These are phyloP conservation scores for Jaltomata sinuosa DNA, from an alignment of 257 asterid genomes.

Conservation along the genomic window DNA sequence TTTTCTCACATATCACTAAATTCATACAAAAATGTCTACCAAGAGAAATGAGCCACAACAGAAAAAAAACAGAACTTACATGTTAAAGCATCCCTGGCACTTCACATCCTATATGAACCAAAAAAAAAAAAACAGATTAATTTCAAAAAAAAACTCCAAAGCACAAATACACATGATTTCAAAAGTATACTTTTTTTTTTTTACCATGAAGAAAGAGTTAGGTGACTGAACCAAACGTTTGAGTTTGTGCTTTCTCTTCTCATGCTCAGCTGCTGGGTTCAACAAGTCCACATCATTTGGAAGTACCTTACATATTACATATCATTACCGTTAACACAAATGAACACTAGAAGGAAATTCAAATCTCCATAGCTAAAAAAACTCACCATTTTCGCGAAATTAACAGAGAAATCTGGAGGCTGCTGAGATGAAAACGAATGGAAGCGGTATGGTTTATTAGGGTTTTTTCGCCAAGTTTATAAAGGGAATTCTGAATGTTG, in stretches of 20 bases:
- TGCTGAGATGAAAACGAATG: background rate
- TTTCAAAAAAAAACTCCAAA: background rate
- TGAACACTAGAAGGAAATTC: background rate
- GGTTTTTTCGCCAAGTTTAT: background rate
- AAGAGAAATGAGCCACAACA: background rate
- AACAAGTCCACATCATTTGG: constrained; percentile 23
- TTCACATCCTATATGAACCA: constrained; percentile 18
- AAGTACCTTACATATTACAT: too few relatives aligned
- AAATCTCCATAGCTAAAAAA: background rate
- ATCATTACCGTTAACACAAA: too few relatives aligned
- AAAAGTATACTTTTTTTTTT: background rate
- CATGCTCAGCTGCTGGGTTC: constrained; percentile 13
- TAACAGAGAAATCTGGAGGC: background rate
- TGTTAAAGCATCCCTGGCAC: constrained; percentile 29
- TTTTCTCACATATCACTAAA: background rate
- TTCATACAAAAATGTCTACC: background rate
- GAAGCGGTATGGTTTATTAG: background rate
- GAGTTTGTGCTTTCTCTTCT: constrained; percentile 25
- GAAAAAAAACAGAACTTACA: constrained; percentile 5
- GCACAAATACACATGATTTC: background rate
- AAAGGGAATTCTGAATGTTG: background rate
- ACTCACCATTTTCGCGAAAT: background rate
- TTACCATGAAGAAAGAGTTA: constrained; percentile 23
- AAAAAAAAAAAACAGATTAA: background rate
- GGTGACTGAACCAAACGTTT: constrained; percentile 23